Evolutionary conservation across 345 rosid genomes (phyloP).

Genomic region (Arabidopsis arenosa): DNA sequence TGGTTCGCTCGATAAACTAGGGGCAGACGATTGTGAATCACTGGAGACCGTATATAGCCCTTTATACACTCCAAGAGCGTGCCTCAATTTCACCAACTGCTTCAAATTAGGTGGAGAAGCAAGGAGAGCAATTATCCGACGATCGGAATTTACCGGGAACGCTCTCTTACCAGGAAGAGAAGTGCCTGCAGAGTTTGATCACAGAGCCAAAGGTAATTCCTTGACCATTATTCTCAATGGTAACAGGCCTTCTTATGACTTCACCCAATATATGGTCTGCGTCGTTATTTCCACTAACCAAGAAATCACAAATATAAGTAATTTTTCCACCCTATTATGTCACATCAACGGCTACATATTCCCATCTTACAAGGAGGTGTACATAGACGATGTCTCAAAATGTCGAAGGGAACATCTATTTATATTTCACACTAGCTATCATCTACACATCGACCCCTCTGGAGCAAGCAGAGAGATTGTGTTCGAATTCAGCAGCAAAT

Average conservation of each 20-base stretch:
- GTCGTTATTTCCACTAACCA: conserved; percentile 1
- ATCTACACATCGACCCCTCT: not conserved
- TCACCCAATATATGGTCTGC: not conserved
- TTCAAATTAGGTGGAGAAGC: conserved; percentile 4
- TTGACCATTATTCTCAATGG: not conserved
- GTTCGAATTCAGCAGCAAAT: not conserved
- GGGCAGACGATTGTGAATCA: not conserved
- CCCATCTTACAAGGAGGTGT: no score
- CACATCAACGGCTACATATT: not conserved
- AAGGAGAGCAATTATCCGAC: not conserved
- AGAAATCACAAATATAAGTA: no score
- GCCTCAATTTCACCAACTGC: conserved; percentile 4
- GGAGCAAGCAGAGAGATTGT: not conserved
- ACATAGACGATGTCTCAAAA: not conserved
- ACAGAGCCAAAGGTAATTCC: not conserved
- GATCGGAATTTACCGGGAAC: no score
- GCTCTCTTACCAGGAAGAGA: conserved; percentile 1
- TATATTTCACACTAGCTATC: not conserved
- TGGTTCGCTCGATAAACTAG: not conserved
- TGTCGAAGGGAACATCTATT: not conserved
- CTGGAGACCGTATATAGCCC: not conserved
- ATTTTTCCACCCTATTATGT: not conserved
- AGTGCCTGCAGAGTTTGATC: conserved; percentile 19
- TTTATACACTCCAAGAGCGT: not conserved
- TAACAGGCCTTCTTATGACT: not conserved